Evolutionary conservation across 257 asterid species (phyloP), one percentile per base, ranked within the genome.

Genomic region (Apocynum venetum): DNA sequence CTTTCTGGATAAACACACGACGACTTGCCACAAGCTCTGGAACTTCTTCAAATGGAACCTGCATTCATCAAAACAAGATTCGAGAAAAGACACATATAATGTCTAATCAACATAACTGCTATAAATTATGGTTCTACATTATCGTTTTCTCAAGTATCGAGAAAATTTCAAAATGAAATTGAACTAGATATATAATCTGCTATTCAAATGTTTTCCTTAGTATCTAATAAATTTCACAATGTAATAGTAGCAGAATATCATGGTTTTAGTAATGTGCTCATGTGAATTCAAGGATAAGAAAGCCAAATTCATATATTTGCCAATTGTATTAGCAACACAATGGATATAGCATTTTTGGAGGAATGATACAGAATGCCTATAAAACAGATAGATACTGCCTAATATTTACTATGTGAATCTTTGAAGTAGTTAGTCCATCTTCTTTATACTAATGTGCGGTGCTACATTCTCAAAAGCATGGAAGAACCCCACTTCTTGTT

Each of bases 41-140:
- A 84, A 96, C 99, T 92, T 87, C 92, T 87, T 93, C 98, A 87
- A 96, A 93, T 71, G 99, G 99, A 73, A 91, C 99, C 99, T 95
- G 83, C 70, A 87, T 55, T 79, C 35, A 64, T 63, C 68, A 69
- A 57, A 77, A 55, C 74, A 20, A 77, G 60, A 51, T 19, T 59
- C 55, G 20, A 72, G 81, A 78, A 75, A 73, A 80, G 60, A 77
- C 36, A 76, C 55, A 25, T n/a, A 43, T 19, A 43, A 40, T 20
- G 71, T 73, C 47, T 25, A 80, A 61, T 64, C 71, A 77, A 76
- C 80, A 77, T 68, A 75, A 80, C 52, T 75, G 17, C 40, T 17
- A 52, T 6, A 31, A 25, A 15, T 61, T 47, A 76, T 48, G 35
- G 43, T 31, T 15, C 66, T 68, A 41, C 8, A 52, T 7, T 44